Evolutionary conservation across 306 rosid genomes (phyloP).

Genomic region (Rosa lucieae): DNA sequence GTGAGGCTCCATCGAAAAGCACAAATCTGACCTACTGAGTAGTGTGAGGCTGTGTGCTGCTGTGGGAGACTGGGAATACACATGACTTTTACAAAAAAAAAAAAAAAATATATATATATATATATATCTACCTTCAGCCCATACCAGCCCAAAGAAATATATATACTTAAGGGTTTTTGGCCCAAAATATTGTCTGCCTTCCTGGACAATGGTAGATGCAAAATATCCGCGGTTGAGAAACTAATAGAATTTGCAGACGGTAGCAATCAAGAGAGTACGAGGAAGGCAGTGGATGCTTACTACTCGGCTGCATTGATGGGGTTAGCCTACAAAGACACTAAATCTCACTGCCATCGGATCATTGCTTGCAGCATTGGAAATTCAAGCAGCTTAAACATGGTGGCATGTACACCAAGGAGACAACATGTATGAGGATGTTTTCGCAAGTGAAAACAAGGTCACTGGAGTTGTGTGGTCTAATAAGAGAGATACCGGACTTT

Average conservation of each 20-base stretch:
- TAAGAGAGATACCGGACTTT: slow-evolving; percentile 62
- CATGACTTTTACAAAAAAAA: too few relatives aligned
- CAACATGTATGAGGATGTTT: slow-evolving; percentile 41
- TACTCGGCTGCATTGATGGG: slow-evolving; percentile 70
- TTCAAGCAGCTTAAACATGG: slow-evolving; percentile 55
- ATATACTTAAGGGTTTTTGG: too few relatives aligned
- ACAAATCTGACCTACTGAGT: too few relatives aligned
- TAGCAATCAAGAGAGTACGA: slow-evolving; percentile 66
- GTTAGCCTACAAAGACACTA: slow-evolving; percentile 48
- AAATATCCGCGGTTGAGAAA: too few relatives aligned
- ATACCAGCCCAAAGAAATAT: too few relatives aligned
- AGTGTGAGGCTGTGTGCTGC: too few relatives aligned
- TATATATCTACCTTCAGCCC: too few relatives aligned
- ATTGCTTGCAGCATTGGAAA: slow-evolving; percentile 52
- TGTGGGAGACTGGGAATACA: too few relatives aligned
- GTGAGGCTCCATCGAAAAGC: too few relatives aligned
- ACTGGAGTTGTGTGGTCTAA: slow-evolving; percentile 60
- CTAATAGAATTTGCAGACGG: slow-evolving; percentile 52
- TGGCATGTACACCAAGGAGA: slow-evolving; percentile 47
- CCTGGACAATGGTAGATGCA: too few relatives aligned
- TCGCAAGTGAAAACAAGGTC: slow-evolving; percentile 40
- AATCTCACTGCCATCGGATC: slow-evolving; percentile 44
- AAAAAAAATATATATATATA: too few relatives aligned
- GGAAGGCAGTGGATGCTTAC: slow-evolving; percentile 67
- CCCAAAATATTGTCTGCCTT: too few relatives aligned